phyloP scores from a whole-genome alignment of 2,329 filamentous ascomycete genomes.

The Aspergillus fumigatus region DNA sequence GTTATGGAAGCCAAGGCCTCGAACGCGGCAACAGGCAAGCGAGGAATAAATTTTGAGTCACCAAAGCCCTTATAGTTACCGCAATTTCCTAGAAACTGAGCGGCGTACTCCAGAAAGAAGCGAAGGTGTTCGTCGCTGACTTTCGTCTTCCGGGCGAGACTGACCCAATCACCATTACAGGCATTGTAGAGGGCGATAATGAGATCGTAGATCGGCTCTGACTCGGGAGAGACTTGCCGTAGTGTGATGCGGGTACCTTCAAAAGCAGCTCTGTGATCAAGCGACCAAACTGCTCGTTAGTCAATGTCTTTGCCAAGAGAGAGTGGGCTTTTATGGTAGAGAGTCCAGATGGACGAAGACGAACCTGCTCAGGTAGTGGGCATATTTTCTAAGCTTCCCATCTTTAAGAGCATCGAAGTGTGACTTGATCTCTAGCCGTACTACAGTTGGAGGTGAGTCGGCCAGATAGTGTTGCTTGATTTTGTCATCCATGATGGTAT shows the following conservation, averaged over 20 bases:
- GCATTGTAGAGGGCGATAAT: conserved; percentile 68
- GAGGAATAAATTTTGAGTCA: conserved; percentile 77
- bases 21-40: conserved; percentile 61
- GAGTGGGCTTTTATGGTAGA: background rate
- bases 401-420: conserved; percentile 68
- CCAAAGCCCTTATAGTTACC: conserved; percentile 88
- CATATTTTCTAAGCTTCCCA: conserved; percentile 74
- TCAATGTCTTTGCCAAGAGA: background rate
- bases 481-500: conserved; percentile 35
- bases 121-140: conserved; percentile 61
- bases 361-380: conserved; percentile 79
- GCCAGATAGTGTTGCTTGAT: conserved; percentile 69
- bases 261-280: conserved; percentile 61
- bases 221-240: conserved; percentile 76
- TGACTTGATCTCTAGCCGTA: conserved; percentile 82
- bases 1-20: conserved; percentile 58
- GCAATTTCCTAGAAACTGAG: conserved; percentile 72
- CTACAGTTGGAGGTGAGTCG: conserved; percentile 83
- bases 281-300: conserved; percentile 9
- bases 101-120: conserved; percentile 70
- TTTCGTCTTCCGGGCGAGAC: conserved; percentile 59
- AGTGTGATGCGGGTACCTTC: conserved; percentile 73
- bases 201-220: conserved; percentile 74
- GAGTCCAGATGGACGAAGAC: conserved; percentile 33
- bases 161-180: conserved; percentile 66